Base-by-base conservation (phyloP, 179 eudicot species). In the Beta corolliflora region DNA sequence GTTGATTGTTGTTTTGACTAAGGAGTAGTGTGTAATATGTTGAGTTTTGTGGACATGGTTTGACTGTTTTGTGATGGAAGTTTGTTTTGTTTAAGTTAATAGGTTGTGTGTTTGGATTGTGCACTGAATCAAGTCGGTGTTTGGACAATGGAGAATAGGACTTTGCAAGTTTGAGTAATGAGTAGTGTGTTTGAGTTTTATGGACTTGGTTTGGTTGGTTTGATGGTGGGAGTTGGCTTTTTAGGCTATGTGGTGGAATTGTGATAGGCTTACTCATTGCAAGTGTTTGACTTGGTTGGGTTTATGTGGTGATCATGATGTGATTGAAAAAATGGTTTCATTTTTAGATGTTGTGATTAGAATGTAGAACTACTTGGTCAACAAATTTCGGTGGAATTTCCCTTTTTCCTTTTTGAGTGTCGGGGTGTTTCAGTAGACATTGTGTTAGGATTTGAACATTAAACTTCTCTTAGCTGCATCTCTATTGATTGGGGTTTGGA, bases 181-280 rank as follows among this genome's bases (percentile, higher is more conserved):
- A 36, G 41, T 66, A 11, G 46, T 66, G 18, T 66, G 71, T 25
- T 60, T 29, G 71, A 14, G 71, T 31, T 31, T 13, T 21, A 73
- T 13, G 77, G 46, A 45, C 11, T 74, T 54, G 77, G 46, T 44
- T 41, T 41, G 41, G 16, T 5, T 44, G 55, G 7, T 59, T 59
- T 59, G 54, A 44, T 76, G 68, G 25, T 54, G 77, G 61, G 56
- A 15, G 16, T 25, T 21, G 12, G 63, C 11, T 11, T 11, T 25
- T 55, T 75, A 36, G 66, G 67, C 29, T 31, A 16, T 23, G 56
- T 19, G 67, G 44, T 73, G 53, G 75, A 71, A 72, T 23, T 56
- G 25, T 75, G 29, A 76, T 23, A 3, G 36, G 15, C 66, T 45
- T 16, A 60, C 19, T 15, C 19, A 11, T 76, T 60, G 9, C 41